Base-by-base conservation (phyloP, 2,329 filamentous ascomycete genomes). In the Alternaria ethzedia region DNA sequence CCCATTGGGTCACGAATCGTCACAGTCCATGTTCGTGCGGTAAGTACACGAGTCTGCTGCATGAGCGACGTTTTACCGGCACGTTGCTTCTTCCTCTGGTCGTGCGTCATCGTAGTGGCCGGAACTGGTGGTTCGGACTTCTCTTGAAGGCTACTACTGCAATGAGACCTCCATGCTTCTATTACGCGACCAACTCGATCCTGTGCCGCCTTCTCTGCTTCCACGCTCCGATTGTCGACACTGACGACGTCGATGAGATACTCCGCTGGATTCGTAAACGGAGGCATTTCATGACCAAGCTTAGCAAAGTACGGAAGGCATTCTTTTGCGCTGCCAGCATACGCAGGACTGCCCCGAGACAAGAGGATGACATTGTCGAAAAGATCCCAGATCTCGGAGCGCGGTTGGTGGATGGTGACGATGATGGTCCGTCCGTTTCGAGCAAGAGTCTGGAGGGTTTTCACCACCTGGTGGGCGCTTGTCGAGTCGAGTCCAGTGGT, bases 1-100 rank as follows among this genome's bases (percentile, higher is more conserved):
- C 91, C 91, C 80, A 94, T 87, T 0, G 91, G 91, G 71, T 95
- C 91, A n/a, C 91, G 86, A 59, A 90, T 87, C 0, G 91, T 94
- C 2, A 90, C 89, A 54, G 89, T 88, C 71, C 92, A 86, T 0
- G 90, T 92, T 12, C 91, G 85, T 26, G 87, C 83, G 0, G 91
- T 93, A 20, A 94, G 79, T 3, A 94, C 90, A 3, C 79, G 79
- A 6, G 90, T 80, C 70, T 94, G 91, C 46, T 88, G 87, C 20
- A 83, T 65, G 63, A 92, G 88, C 0, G 86, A 83, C 0, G 88
- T 88, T 54, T 86, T 85, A 25, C 80, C 82, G 28, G 78, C 71
- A 25, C 41, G 66, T 64, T 60, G 56, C 21, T 30, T 68, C 60
- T 57, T 71, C 68, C 41, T 15, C 10, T 60, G 51, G 6, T 47